Base-by-base conservation (phyloP, 176 grass and related monocot genomes). In the Lolium perenne region DNA sequence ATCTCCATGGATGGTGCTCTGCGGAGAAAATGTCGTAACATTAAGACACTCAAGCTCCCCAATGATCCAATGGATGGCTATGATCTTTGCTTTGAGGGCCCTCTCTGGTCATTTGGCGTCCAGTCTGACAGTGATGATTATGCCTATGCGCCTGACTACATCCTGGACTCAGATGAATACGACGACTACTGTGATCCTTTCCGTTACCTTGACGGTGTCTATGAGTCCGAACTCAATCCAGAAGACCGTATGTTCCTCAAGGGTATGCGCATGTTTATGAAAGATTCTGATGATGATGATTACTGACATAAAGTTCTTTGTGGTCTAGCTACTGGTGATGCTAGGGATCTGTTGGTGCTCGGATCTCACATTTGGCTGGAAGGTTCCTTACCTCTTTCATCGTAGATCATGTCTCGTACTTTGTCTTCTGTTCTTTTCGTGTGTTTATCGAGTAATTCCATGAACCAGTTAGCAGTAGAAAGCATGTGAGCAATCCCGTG, bases 141-240 rank as follows among this genome's bases (percentile, higher is more conserved):
- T 74, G n/a, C 2, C 45, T 74, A 74, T 74, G 71, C 45, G 6
- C 71, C 46, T 15, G 71, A 74, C 63, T 66, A 66, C 63, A 66
- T 66, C 14, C 63, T 66, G 26, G 63, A 66, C 21, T 74, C 71
- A 23, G 71, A 74, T 49, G 71, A 74, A 4, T 74, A 74, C 0
- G 72, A 75, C 51, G 72, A 75, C 7, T 75, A 75, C 14, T 75
- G 72, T 10, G 72, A 75, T 17, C 72, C 72, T 51, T 75, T 15
- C 14, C 47, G 22, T 22, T 75, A 75, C 72, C 72, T 75, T 3
- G 72, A 75, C 8, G 72, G 72, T 29, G 72, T 51, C 45, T 75
- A 75, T 15, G 47, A 75, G 47, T 3, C 4, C 1, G 22, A 75
- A 47, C 71, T 75, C 47, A 10, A 75, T 75, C 21, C 47, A 51